Conservation (phyloP, 1,284 basidiomycete species). For the Apiotrichum montevideense region DNA sequence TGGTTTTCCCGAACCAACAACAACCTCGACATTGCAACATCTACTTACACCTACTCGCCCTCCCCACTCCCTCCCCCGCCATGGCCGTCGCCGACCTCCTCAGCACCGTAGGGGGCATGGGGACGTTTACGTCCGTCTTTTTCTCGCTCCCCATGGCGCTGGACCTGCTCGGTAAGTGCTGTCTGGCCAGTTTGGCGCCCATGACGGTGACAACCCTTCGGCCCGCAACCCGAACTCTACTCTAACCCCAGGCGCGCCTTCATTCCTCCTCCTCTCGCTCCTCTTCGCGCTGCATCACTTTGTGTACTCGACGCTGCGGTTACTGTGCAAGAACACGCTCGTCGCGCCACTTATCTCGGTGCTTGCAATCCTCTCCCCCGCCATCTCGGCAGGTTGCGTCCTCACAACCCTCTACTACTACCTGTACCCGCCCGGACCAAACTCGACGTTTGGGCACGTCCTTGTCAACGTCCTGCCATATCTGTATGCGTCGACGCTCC, state of each 20-base stretch:
- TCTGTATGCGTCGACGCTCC: slow-evolving; percentile 41
- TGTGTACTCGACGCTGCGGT: slow-evolving; percentile 42
- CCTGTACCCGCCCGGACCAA: slow-evolving; percentile 29
- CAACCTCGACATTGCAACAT: not conserved
- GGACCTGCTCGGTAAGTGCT: slow-evolving; percentile 38
- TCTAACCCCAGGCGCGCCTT: slow-evolving; percentile 38
- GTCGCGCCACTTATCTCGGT: slow-evolving; percentile 41
- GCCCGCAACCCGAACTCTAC: not conserved
- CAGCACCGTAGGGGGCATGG: slow-evolving; percentile 36
- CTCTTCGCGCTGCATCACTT: slow-evolving; percentile 45
- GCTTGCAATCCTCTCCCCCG: slow-evolving; percentile 40
- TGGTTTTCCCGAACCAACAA: too few relatives aligned
- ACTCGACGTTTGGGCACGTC: slow-evolving; percentile 18
- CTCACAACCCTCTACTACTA: slow-evolving; percentile 39
- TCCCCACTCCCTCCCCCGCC: not conserved
- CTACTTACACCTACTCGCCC: too few relatives aligned
- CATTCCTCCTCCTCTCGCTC: slow-evolving; percentile 47
- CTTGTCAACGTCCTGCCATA: slow-evolving; percentile 43
- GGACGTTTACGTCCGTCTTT: slow-evolving; percentile 42
- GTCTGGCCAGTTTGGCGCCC: not conserved
- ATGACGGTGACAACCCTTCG: too few relatives aligned
- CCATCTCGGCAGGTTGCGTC: slow-evolving; percentile 34
- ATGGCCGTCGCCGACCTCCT: slow-evolving; percentile 15
- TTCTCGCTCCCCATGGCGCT: slow-evolving; percentile 42
- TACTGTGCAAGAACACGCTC: slow-evolving; percentile 41